phyloP scores from a whole-genome alignment of 2,329 filamentous ascomycete species.

The Atkinsonella hypoxylon region DNA sequence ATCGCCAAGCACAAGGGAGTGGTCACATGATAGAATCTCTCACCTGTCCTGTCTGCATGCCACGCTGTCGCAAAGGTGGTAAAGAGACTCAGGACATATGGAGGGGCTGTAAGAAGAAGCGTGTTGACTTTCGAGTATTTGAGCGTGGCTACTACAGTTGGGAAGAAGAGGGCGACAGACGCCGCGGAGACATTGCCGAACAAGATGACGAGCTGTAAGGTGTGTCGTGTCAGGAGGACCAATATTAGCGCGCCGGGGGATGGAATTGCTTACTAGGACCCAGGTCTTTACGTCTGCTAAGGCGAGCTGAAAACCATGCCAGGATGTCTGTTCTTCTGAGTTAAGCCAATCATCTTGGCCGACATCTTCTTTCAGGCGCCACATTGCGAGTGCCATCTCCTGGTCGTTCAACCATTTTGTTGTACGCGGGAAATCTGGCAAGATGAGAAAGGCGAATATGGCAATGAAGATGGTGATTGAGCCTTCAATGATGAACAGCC shows the following conservation, averaged over 20 bases:
- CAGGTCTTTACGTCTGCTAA: constrained; percentile 49
- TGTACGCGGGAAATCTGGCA: constrained; percentile 33
- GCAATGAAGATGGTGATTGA: constrained; percentile 51
- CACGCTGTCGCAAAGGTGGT: constrained; percentile 53
- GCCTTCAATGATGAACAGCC: constrained; percentile 50
- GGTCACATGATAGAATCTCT: constrained; percentile 57
- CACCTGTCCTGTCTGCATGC: constrained; percentile 59
- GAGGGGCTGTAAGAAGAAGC: constrained; percentile 52
- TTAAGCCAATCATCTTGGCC: constrained; percentile 52
- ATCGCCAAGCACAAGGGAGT: constrained; percentile 50
- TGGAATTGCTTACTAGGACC: constrained; percentile 32
- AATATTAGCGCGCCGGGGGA: too few species aligned
- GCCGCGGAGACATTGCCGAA: constrained; percentile 45
- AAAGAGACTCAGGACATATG: constrained; percentile 50
- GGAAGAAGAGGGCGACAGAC: constrained; percentile 57
- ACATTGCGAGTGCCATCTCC: constrained; percentile 44
- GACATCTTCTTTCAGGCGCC: constrained; percentile 52
- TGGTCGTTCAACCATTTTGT: constrained; percentile 28
- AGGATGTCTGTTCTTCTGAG: constrained; percentile 41
- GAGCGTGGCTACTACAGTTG: constrained; percentile 57
- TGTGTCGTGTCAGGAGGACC: not conserved
- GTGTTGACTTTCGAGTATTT: constrained; percentile 48
- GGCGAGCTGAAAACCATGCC: constrained; percentile 41
- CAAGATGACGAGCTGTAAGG: constrained; percentile 36
- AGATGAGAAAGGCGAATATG: constrained; percentile 38